Base-by-base conservation (phyloP, 306 rosid genomes). In the Gynostemma pentaphyllum region DNA sequence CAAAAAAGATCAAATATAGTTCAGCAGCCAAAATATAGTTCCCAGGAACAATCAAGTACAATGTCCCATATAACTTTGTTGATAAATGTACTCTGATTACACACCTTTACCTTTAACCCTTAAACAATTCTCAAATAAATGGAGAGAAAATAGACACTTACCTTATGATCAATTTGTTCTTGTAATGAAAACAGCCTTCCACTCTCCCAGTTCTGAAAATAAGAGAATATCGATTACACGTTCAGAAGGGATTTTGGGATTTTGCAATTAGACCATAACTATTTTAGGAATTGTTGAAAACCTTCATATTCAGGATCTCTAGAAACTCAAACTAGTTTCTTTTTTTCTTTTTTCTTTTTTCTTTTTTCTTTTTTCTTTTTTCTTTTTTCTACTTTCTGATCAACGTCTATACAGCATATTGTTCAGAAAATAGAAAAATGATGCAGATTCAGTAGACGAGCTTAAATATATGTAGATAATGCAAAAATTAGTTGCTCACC, bases 111-210 rank as follows among this genome's bases (percentile, higher is more conserved):
- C 12, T 42, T n/a, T 45, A 39, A 13, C 24, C 40, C 54, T 18
- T 41, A 19, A 68, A 45, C 34, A 40, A 60, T n/a, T n/a, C 2
- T 23, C 14, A 59, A 40, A 47, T 69, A 55, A 49, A 80, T 10
- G 39, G 11, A 48, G 41, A 27, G 15, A 12, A 18, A 50, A 68
- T 76, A 62, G 44, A 41, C 39, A 24, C 55, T 68, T 69, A 88
- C 96, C 97, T 92, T 92, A 22, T 86, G 90, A 78, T 84, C 71
- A 5, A 82, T 88, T 74, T 92, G 99, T 54, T 86, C 96, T 69
- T 86, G 81, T 78, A 92, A 79, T 29, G 99, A 86, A 71, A 92
- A 88, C 70, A 92, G 26, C 74, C 71, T 77, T 23, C 96, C 94
- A 42, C 72, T 79, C 77, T 86, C 96, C 94, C 85, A 86, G 74